Evolutionary conservation across 2,329 filamentous ascomycete species (phyloP).

Genomic region (Cladorrhinum sp.): DNA sequence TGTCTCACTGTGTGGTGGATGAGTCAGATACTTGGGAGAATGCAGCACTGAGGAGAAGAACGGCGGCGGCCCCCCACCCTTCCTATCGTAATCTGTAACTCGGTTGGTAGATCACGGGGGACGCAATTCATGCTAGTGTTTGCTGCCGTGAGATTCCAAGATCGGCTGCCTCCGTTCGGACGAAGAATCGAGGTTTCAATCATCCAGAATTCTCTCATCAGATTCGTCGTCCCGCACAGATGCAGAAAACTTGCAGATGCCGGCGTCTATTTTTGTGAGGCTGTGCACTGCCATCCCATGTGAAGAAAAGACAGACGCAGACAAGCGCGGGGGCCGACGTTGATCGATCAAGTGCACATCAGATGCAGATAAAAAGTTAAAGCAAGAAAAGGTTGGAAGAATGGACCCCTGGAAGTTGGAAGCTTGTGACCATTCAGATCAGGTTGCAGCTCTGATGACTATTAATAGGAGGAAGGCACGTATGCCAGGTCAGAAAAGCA

Average conservation of each 20-base stretch:
- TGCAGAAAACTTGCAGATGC: not conserved
- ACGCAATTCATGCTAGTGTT: not conserved
- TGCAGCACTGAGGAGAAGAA: no score
- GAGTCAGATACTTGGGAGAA: not conserved
- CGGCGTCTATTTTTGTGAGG: constrained; percentile 1
- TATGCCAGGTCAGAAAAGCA: not conserved
- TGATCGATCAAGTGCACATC: not conserved
- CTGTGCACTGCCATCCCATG: constrained; percentile 3
- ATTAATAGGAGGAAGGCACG: constrained; percentile 4
- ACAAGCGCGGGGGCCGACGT: constrained; percentile 7
- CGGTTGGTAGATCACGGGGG: not conserved
- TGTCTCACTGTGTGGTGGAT: not conserved
- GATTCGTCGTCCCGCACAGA: no score
- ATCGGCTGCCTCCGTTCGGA: not conserved
- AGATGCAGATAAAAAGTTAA: not conserved
- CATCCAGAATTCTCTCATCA: no score
- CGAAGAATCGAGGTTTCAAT: no score
- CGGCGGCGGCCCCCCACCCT: no score
- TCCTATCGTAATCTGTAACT: no score
- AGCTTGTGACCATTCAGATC: not conserved
- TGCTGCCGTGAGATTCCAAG: constrained; percentile 3
- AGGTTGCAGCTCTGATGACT: not conserved
- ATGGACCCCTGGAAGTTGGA: no score
- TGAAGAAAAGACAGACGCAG: not conserved
- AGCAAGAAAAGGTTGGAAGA: not conserved